phyloP scores from a whole-genome alignment of 202 grass and related monocot genomes.

The Carex sylvatica region DNA sequence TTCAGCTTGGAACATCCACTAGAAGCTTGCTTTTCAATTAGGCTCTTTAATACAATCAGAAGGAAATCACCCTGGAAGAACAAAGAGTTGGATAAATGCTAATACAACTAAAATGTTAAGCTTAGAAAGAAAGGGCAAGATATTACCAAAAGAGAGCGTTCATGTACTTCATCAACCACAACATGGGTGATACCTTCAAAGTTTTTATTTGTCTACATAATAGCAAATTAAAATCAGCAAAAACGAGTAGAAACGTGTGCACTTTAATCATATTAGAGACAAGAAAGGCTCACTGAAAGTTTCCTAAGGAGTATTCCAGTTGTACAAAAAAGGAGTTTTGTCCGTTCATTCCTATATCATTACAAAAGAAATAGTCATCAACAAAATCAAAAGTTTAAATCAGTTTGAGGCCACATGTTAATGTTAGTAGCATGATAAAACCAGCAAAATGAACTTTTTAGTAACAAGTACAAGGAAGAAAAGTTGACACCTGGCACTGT shows the following conservation, averaged over 20 bases:
- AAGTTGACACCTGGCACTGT: constrained; percentile 63
- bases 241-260: not conserved
- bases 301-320: constrained; percentile 96
- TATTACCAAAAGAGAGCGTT: constrained; percentile 91
- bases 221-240: not conserved
- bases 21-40: constrained; percentile 72
- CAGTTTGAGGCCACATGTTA: not conserved
- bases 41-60: constrained; percentile 81
- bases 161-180: constrained; percentile 95
- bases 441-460: constrained; percentile 2
- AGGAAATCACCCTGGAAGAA: constrained; percentile 77
- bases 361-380: constrained; percentile 21
- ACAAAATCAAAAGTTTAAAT: not conserved
- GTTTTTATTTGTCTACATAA: constrained; percentile 69
- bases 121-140: constrained; percentile 25
- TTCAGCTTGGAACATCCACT: constrained; percentile 58
- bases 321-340: constrained; percentile 93
- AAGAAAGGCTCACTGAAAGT: constrained; percentile 58
- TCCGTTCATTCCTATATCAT: constrained; percentile 72
- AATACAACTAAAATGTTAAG: constrained; percentile 26
- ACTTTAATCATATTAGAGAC: constrained; percentile 19
- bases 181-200: constrained; percentile 92
- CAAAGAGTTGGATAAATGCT: constrained; percentile 28
- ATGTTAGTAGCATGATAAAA: not conserved
- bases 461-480: constrained; percentile 31